Base-by-base conservation (phyloP, 2,329 filamentous ascomycete genomes). In the Purpureocillium takamizusanense region DNA sequence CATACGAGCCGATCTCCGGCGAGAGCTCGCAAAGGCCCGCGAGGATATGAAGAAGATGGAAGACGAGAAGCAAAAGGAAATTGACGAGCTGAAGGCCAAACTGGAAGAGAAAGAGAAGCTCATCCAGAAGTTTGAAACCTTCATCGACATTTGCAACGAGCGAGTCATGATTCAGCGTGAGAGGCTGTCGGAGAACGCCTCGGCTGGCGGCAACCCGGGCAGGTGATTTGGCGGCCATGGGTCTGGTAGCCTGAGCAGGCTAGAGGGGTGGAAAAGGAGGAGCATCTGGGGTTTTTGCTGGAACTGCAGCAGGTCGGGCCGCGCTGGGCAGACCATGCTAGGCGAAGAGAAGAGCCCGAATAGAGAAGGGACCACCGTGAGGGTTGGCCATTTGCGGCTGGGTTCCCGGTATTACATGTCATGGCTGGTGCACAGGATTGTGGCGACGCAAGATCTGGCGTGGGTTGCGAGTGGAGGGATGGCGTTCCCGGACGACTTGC, bases 121-220 rank as follows among this genome's bases (percentile, higher is more conserved):
- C 42, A 81, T 82, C 39, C 58, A 69, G 43, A 77, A 73, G 51
- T 82, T 81, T 47, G 77, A 82, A 57, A 78, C 78, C 70, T 82
- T 82, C 38, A 81, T 82, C 50, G 78, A 82, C 55, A 79, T 82
- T 39, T 81, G 77, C 53, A 82, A 82, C 49, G 69, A 79, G 53
- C 64, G 78, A 36, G 77, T 81, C 44, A 81, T 81, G 66, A 65
- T 79, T 38, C 74, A 78, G 54, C 63, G 76, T 36, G 71, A 77
- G 50, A 65, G 71, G 44, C 61, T 81, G 12, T 57, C 52, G 21
- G 50, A 48, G 18, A 52, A 46, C 33, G 41, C 45, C 29, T 47
- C 50, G 31, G 44, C 49, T 27, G 53, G 47, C 4, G 50, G 48
- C 31, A 57, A 49, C 27, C 46, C 53, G 34, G 45, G 49, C 32